phyloP scores from a whole-genome alignment of 306 rosid species.

The Quercus berberidifolia region DNA sequence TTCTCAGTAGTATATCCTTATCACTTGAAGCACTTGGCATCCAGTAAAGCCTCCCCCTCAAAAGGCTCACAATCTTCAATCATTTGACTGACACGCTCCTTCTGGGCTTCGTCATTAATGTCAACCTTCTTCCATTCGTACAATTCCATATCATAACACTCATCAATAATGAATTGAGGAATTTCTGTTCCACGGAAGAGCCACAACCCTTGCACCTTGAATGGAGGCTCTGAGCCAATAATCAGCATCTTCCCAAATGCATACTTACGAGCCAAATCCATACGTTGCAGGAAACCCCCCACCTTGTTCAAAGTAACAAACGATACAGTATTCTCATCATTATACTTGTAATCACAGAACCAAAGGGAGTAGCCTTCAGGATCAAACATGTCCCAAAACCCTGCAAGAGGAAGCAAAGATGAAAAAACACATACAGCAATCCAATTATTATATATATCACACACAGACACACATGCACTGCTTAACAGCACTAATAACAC shows the following conservation, averaged over 20 bases:
- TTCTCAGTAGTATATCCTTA: neutral
- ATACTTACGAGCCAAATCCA: constrained; percentile 92
- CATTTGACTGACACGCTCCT: constrained; percentile 84
- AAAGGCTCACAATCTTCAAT: constrained; percentile 81
- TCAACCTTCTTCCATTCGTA: constrained; percentile 86
- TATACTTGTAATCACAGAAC: constrained; percentile 94
- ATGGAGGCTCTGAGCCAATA: constrained; percentile 75
- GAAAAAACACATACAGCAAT: neutral
- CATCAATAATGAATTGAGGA: constrained; percentile 68
- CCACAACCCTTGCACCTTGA: constrained; percentile 90
- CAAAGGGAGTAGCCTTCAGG: constrained; percentile 93
- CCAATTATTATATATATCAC: neutral
- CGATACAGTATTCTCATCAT: constrained; percentile 81
- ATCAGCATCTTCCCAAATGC: constrained; percentile 93
- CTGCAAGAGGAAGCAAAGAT: constrained; percentile 31
- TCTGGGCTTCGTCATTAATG: constrained; percentile 63
- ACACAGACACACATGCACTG: neutral
- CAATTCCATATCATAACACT: constrained; percentile 95
- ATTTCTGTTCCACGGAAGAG: constrained; percentile 86
- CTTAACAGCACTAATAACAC: neutral
- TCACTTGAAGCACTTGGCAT: constrained; percentile 92
- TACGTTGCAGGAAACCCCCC: constrained; percentile 84
- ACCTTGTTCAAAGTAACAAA: constrained; percentile 89
- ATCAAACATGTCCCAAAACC: constrained; percentile 96
- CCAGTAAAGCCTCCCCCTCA: constrained; percentile 77